phyloP scores from a whole-genome alignment of 2,329 filamentous ascomycete species.

The Trichoderma cornu-damae region DNA sequence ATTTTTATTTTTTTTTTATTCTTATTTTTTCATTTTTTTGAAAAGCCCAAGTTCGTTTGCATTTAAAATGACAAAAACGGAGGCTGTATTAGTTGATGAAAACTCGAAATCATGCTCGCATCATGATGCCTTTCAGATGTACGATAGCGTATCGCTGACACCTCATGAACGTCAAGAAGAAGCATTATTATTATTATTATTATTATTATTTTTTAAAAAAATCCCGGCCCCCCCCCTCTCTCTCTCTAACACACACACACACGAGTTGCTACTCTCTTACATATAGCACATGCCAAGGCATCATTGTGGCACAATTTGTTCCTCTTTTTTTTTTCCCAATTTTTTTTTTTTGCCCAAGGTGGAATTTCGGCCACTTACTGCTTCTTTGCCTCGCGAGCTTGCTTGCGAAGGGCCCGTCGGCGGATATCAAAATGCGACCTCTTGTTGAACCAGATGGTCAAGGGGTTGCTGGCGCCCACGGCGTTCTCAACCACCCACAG shows the following conservation, averaged over 20 bases:
- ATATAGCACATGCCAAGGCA: not conserved
- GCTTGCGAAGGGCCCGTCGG: constrained; percentile 75
- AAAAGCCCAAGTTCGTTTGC: too few species aligned
- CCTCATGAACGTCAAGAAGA: too few species aligned
- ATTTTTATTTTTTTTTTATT: too few species aligned
- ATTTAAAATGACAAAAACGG: too few species aligned
- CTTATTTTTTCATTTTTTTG: too few species aligned
- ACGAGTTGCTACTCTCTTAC: not conserved
- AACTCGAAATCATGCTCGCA: not conserved
- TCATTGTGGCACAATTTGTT: not conserved
- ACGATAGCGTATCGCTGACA: too few species aligned
- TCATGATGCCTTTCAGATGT: not conserved
- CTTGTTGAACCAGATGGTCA: constrained; percentile 48
- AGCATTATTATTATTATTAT: too few species aligned
- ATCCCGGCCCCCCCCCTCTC: too few species aligned
- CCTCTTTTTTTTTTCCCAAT: not conserved
- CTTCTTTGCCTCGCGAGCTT: constrained; percentile 75
- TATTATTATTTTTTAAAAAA: too few species aligned
- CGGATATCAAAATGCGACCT: constrained; percentile 80
- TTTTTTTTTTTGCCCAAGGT: not conserved
- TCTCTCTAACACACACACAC: not conserved
- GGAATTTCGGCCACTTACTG: constrained; percentile 26
- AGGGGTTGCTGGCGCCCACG: constrained; percentile 44
- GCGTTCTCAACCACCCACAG: constrained; percentile 70
- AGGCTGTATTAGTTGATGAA: not conserved